Base-by-base conservation (phyloP, 1,139 yeast species). In the Pichia sp. region DNA sequence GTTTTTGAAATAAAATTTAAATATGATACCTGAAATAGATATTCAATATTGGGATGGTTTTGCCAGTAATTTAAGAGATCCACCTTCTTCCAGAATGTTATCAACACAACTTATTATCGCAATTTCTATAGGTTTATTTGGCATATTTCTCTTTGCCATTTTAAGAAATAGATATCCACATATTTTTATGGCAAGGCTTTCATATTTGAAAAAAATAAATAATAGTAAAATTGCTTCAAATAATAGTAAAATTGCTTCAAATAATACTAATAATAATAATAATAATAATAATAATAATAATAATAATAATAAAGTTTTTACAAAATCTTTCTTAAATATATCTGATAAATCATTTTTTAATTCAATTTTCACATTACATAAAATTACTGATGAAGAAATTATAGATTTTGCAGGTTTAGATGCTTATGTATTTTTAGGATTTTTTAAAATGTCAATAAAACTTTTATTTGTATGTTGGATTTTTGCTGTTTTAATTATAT, bases 341-440 rank as follows among this genome's bases (percentile, higher is more conserved):
- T 22, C 80, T 76, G 12, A 52, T 56, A 25, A 66, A 40, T 72
- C 86, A 5, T 59, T 85, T 24, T 81, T 89, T 56, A 87, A 92
- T 1, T 90, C 97, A 96, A 69, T 90, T 7, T 74, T 80, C 1
- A 76, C 79, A 0, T 66, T 90, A 20, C 78, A 76, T 60, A 65
- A 64, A 20, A 78, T 89, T 20, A 71, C 74, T 26, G 97, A 92
- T 56, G 74, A 77, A 31, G 87, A 89, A 53, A 78, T 92, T 2
- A 69, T 92, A 44, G 90, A 87, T 50, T 83, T 82, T 59, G 96
- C 97, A 1, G 98, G 98, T 0, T 67, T 92, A 37, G 98, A 92
- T 65, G 97, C 97, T 0, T 89, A 77, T 64, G 97, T 90, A 37
- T 82, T 82, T 57, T 61, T 84, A 32, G 82, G 84, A 0, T 82